Conservation (phyloP, 202 grass and related monocot species). For the Schoenoplectus tabernaemontani region DNA sequence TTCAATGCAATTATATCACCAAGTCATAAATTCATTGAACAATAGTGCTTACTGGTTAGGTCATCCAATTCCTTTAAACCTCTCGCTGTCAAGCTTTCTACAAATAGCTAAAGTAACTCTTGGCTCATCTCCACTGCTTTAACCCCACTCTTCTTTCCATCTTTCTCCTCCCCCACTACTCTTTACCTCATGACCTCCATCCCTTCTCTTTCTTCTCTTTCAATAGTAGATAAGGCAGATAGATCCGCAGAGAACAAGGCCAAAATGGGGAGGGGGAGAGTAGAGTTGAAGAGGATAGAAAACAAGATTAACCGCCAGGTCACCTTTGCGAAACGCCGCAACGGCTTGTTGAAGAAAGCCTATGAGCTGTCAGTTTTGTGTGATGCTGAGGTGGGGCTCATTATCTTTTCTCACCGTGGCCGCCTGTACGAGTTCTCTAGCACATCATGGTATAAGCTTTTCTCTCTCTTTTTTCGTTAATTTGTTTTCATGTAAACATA, state of each 20-base stretch:
- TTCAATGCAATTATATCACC: background rate
- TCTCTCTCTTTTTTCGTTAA: background rate
- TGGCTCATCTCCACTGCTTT: slow-evolving; percentile 5
- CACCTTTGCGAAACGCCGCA: slow-evolving; percentile 39
- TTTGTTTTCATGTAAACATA: background rate
- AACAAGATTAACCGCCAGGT: slow-evolving; percentile 50
- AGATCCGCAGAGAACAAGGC: slow-evolving; percentile 1
- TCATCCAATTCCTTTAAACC: slow-evolving; percentile 6
- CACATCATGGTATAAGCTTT: slow-evolving; percentile 20
- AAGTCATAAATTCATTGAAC: background rate
- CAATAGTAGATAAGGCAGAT: background rate
- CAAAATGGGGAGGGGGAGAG: slow-evolving; percentile 38
- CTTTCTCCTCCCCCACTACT: too few relatives aligned
- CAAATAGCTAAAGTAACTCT: slow-evolving; percentile 21
- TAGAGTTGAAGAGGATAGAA: slow-evolving; percentile 43
- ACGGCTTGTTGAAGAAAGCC: slow-evolving; percentile 42
- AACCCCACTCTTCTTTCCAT: background rate
- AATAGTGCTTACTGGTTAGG: background rate
- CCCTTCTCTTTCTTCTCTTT: background rate
- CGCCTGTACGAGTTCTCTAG: slow-evolving; percentile 45
- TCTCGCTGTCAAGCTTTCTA: slow-evolving; percentile 21
- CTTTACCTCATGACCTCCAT: background rate
- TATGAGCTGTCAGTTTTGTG: slow-evolving; percentile 43
- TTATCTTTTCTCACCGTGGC: slow-evolving; percentile 39
- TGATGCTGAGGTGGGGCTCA: slow-evolving; percentile 39